Base-by-base conservation (phyloP, 2,329 filamentous ascomycete genomes). In the Colletotrichum sp. region DNA sequence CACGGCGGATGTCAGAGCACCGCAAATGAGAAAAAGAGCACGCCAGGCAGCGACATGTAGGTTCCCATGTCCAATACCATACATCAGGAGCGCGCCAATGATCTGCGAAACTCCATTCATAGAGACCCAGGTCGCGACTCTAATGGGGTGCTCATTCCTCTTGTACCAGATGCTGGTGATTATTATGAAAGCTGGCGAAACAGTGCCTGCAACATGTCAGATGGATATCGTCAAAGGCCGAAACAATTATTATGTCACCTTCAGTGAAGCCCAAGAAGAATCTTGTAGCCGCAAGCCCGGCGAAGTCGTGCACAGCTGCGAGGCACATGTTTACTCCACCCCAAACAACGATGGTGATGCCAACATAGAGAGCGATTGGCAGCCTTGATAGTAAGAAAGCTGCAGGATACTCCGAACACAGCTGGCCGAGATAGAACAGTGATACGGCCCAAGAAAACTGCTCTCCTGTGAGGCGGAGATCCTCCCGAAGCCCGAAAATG, bases 81-180 rank as follows among this genome's bases (percentile, higher is more conserved):
- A 82, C 82, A 82, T 83, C 44, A 82, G 62, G 5, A 83, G 66
- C 3, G 75, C 76, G 1, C 82, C 82, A 19, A 81, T 16, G 1
- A 81, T 80, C 74, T 83, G 82, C 8, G 80, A 77, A 19, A 82
- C 69, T 11, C 81, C 81, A n/a, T 79, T 79, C 77, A 82, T 82
- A 22, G 79, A 80, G 16, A 82, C 77, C 82, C 82, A 83, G 4
- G 78, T 74, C 5, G 82, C 80, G 2, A 80, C 78, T 44, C 83
- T 80, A 25, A 81, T 77, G 6, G 81, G 78, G 32, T 84, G 82
- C 63, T 84, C 83, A n/a, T 77, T 74, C 9, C 76, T 72, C 11
- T 78, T 79, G 69, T 83, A 84, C 82, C 80, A 84, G 61, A 79
- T 81, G 16, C 79, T 80, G 3, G 82, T 84, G 63, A 84, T 80